A percentile compares a stretch with the other conserved stretches of the same genome.
These are phyloP conservation scores for Apiospora phragmitis DNA, from an alignment of 2,329 filamentous ascomycete species.

Conservation along the genomic window DNA sequence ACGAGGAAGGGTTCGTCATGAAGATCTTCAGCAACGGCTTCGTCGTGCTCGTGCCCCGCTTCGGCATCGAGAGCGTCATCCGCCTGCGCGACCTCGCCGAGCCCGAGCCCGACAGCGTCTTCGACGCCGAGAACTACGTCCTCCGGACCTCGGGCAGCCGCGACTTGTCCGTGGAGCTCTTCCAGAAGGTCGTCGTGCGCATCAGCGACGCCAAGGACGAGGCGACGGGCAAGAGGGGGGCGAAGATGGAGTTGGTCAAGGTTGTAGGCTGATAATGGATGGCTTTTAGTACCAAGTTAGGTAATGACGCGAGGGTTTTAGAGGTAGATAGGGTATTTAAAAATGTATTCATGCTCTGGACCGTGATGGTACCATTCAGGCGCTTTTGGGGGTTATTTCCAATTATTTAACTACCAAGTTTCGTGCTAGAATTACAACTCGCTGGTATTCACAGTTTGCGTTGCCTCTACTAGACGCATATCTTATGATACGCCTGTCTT, in stretches of 20 bases:
- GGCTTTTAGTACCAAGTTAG: too few species aligned
- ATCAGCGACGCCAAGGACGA: slow-evolving; percentile 94
- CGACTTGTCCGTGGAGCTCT: slow-evolving; percentile 71
- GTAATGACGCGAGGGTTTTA: not conserved
- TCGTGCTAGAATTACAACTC: not conserved
- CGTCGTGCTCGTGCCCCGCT: slow-evolving; percentile 92
- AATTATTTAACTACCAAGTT: not conserved
- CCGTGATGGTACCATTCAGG: not conserved
- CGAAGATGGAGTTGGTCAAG: slow-evolving; percentile 69
- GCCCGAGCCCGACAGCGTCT: slow-evolving; percentile 76
- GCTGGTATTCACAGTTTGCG: not conserved
- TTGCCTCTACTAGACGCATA: not conserved
- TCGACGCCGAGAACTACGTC: slow-evolving; percentile 83
- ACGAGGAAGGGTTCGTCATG: slow-evolving; percentile 96
- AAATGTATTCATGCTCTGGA: not conserved
- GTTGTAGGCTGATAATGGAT: not conserved
- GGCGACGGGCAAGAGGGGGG: slow-evolving; percentile 91
- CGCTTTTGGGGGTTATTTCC: not conserved
- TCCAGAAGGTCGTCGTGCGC: slow-evolving; percentile 86
- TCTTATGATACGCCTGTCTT: not conserved
- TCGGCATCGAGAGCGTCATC: slow-evolving; percentile 93
- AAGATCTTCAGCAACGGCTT: slow-evolving; percentile 97
- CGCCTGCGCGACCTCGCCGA: slow-evolving; percentile 79
- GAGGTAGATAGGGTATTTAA: not conserved
- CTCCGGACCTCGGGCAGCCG: slow-evolving; percentile 61